phyloP scores from a whole-genome alignment of 805 yeast genomes.

The Candida pini region DNA sequence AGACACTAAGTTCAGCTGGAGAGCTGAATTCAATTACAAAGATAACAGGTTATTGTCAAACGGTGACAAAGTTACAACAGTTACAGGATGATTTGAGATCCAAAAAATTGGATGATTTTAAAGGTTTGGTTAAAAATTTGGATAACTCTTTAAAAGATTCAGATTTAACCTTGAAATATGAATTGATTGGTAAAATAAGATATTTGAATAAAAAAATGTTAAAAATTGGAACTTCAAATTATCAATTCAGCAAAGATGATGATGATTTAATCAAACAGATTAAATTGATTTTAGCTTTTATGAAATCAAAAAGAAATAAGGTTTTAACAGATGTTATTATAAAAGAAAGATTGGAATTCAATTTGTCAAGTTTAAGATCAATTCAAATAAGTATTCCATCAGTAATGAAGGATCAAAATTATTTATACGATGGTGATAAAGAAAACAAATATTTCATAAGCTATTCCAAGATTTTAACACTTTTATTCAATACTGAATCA shows the following conservation, averaged over 20 bases:
- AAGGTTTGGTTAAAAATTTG: constrained; percentile 61
- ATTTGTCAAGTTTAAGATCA: constrained; percentile 39
- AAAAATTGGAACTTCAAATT: constrained; percentile 25
- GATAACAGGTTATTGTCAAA: constrained; percentile 38
- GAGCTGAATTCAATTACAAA: constrained; percentile 26
- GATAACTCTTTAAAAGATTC: constrained; percentile 50
- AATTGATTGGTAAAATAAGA: constrained; percentile 40
- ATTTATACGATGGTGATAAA: constrained; percentile 24
- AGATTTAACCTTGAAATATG: constrained; percentile 46
- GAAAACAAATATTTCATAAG: constrained; percentile 11
- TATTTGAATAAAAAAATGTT: constrained; percentile 34
- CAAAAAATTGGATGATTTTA: constrained; percentile 42
- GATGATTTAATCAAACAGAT: constrained; percentile 31
- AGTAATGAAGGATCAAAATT: constrained; percentile 25
- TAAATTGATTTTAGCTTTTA: constrained; percentile 39
- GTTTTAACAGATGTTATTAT: constrained; percentile 32
- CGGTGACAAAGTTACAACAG: constrained; percentile 31
- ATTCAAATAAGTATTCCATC: constrained; percentile 35
- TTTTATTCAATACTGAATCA: constrained; percentile 15
- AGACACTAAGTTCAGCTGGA: constrained; percentile 26
- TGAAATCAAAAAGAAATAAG: constrained; percentile 27
- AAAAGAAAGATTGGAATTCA: constrained; percentile 36
- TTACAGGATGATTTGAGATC: constrained; percentile 11
- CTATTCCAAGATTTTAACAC: constrained; percentile 11
- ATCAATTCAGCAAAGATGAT: constrained; percentile 29